Evolutionary conservation across 345 rosid genomes (phyloP).

Genomic region (Stellera chamaejasme): DNA sequence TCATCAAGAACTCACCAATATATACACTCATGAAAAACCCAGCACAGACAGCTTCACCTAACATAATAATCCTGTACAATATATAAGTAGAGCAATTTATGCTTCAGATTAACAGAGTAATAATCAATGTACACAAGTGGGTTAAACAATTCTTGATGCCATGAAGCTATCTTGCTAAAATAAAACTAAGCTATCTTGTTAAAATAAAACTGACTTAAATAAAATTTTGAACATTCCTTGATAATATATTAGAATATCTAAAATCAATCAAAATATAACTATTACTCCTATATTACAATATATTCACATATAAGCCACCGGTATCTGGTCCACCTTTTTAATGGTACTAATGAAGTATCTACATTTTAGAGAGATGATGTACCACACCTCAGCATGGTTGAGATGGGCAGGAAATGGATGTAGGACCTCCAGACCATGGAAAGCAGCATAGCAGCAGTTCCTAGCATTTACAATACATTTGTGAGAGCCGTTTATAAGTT

Average conservation of each 20-base stretch:
- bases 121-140: background rate
- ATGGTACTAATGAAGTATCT: background rate
- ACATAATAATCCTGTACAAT: constrained; percentile 74
- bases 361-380: background rate
- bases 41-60: constrained; percentile 72
- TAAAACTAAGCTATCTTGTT: too few species aligned
- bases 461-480: constrained; percentile 25
- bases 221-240: too few species aligned
- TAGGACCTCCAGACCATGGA: constrained; percentile 71
- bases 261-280: too few species aligned
- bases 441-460: constrained; percentile 89
- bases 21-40: constrained; percentile 69
- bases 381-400: constrained; percentile 57
- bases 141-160: too few species aligned
- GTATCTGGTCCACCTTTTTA: too few species aligned
- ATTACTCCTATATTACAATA: too few species aligned
- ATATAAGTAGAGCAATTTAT: background rate
- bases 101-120: constrained; percentile 4
- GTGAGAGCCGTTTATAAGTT: background rate
- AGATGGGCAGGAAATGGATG: constrained; percentile 54
- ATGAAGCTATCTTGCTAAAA: too few species aligned
- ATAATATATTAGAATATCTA: too few species aligned
- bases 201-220: too few species aligned
- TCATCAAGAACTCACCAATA: constrained; percentile 48
- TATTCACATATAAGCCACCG: too few species aligned